Evolutionary conservation across 495 filamentous ascomycete genomes (phyloP).

Genomic region (Penicillium odoratum): DNA sequence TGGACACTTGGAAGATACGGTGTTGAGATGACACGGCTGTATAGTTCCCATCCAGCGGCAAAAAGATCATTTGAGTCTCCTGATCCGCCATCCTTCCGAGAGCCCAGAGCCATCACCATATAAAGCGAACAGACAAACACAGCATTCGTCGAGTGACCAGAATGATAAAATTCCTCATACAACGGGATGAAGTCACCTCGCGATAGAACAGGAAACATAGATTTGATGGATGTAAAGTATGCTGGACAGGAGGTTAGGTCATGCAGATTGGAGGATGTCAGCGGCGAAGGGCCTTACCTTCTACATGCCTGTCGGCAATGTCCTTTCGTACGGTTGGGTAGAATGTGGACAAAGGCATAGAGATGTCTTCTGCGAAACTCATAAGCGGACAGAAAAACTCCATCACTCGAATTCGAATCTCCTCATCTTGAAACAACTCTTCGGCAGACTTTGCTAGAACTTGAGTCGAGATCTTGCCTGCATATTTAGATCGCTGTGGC

Average conservation of each 20-base stretch:
- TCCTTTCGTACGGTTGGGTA: neutral
- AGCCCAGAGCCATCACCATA: neutral
- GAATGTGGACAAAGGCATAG: neutral
- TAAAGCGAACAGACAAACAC: neutral
- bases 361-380: neutral
- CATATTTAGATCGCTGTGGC: neutral
- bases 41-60: neutral
- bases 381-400: neutral
- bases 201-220: neutral
- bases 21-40: neutral
- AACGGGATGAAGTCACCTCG: too few species aligned
- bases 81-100: neutral
- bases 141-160: neutral
- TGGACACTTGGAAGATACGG: neutral
- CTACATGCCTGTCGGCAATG: neutral
- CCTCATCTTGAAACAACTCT: neutral
- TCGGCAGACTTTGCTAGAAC: neutral
- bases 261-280: too few species aligned
- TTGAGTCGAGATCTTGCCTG: neutral
- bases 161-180: neutral
- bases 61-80: neutral
- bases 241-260: too few species aligned
- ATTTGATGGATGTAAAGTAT: neutral
- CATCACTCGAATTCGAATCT: neutral
- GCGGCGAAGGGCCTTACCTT: neutral